Conservation (phyloP, 192 early-diverging fungal species). For the Podila verticillata region DNA sequence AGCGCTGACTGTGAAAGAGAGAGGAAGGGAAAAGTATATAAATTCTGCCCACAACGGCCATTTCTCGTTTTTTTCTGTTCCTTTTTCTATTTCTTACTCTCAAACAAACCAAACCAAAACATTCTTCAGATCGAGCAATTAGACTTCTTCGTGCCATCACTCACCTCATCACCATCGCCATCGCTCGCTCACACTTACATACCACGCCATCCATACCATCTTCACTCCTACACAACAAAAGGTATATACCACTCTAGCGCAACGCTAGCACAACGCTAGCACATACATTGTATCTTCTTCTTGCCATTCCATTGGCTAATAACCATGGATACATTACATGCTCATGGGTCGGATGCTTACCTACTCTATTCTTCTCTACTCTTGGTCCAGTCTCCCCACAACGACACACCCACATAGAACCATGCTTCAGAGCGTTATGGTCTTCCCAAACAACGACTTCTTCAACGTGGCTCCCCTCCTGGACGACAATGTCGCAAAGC, state of each 20-base stretch:
- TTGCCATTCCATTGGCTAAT: too few species aligned
- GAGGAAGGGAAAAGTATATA: background rate
- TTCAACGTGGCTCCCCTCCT: conserved; percentile 24
- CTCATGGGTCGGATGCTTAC: background rate
- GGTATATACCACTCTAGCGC: too few species aligned
- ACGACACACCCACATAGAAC: conserved; percentile 9
- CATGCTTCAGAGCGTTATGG: conserved; percentile 46
- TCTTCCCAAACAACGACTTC: conserved; percentile 39
- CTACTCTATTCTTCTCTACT: background rate
- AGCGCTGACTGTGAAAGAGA: too few species aligned
- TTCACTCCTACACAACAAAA: too few species aligned
- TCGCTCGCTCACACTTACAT: too few species aligned
- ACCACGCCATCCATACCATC: too few species aligned
- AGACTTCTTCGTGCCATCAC: background rate
- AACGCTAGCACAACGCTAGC: too few species aligned
- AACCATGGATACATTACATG: too few species aligned
- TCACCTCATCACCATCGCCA: background rate
- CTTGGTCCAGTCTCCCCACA: background rate
- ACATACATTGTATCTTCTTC: too few species aligned
- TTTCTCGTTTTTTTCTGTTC: conserved; percentile 10
- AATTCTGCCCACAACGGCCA: background rate
- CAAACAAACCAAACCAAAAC: background rate
- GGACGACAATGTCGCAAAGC: conserved; percentile 34
- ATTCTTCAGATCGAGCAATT: background rate
- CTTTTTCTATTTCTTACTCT: background rate